Conservation (phyloP, 441 rosid genomes). For the Theobroma grandiflorum region DNA sequence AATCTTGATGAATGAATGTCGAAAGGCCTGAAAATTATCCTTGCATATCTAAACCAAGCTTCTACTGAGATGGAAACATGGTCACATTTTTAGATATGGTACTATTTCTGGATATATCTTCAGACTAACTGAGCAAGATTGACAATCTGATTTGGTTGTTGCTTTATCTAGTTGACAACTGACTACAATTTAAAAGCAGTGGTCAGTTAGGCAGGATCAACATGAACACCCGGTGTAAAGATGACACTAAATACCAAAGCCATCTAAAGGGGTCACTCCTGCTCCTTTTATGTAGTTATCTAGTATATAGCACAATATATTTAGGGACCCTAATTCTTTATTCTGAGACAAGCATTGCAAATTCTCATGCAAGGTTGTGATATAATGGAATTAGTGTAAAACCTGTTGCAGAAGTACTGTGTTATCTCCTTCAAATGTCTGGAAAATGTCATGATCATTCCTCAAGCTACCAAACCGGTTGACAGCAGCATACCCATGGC, state of each 20-base stretch:
- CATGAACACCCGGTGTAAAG: neutral
- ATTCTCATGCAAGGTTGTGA: slow-evolving; percentile 24
- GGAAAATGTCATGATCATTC: slow-evolving; percentile 98
- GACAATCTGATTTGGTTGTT: neutral
- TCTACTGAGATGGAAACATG: neutral
- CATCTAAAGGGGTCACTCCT: neutral
- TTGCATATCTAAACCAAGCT: neutral
- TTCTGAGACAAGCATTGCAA: neutral
- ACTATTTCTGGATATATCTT: neutral
- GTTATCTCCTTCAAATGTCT: slow-evolving; percentile 99
- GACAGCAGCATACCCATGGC: slow-evolving; percentile 99
- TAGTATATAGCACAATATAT: neutral
- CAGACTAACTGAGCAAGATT: neutral
- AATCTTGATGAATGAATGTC: neutral
- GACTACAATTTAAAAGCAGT: neutral
- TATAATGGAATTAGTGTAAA: slow-evolving; percentile 18
- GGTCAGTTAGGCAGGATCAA: neutral
- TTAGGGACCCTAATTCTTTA: neutral
- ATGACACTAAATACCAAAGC: neutral
- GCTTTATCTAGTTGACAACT: neutral
- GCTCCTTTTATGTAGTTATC: neutral
- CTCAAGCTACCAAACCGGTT: slow-evolving; percentile 96
- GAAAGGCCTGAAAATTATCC: neutral
- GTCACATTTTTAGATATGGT: neutral
- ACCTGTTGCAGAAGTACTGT: slow-evolving; percentile 99